Evolutionary conservation across 2,329 filamentous ascomycete genomes (phyloP), one percentile per base, ranked within the genome.

Genomic region (Scolecobasidium constrictum): DNA sequence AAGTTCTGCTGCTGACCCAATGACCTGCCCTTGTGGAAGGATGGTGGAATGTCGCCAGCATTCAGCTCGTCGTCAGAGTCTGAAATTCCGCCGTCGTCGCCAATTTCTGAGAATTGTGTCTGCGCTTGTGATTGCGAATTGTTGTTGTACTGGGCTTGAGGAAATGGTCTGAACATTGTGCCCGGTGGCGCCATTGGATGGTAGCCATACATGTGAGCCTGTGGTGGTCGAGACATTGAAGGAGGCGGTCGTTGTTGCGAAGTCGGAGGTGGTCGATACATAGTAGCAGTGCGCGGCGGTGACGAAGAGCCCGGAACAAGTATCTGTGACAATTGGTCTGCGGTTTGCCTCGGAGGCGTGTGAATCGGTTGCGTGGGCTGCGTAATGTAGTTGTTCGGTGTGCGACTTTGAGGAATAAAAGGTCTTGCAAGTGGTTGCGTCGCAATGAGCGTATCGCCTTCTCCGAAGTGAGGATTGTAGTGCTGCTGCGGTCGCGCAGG

Each of bases 311-410:
- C 13, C 4, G 40, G 33, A 20, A 42, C 40, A 16, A 22, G 40
- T 35, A 42, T 42, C 21, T 42, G 40, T 13, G 40, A 36, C 26
- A 22, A 33, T 12, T 31, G 40, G 17, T 35, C 23, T 4, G 40
- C 23, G 9, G 40, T 35, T 15, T 16, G 40, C n/a, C n/a, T n/a
- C 12, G 31, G 31, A 15, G 31, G 40, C 3, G 31, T 12, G 9
- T 36, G 64, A 19, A 80, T 59, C 23, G 77, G 62, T 52, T 81
- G 77, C 9, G 74, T 81, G 1, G 78, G 75, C 52, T 81, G 77
- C 12, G 76, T 80, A 28, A 56, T 50, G 33, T 42, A 33, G 35
- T 17, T 21, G 20, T 20, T 33, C 18, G 31, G 17, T 11, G 33
- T 21, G n/a, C 15, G 40, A 51, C 57, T 35, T 16, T 35, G 34